Percentiles rank a stretch among this genome's conserved stretches.
Evolutionary conservation across 495 filamentous ascomycete species (phyloP).

Genomic region (Letharia lupina): DNA sequence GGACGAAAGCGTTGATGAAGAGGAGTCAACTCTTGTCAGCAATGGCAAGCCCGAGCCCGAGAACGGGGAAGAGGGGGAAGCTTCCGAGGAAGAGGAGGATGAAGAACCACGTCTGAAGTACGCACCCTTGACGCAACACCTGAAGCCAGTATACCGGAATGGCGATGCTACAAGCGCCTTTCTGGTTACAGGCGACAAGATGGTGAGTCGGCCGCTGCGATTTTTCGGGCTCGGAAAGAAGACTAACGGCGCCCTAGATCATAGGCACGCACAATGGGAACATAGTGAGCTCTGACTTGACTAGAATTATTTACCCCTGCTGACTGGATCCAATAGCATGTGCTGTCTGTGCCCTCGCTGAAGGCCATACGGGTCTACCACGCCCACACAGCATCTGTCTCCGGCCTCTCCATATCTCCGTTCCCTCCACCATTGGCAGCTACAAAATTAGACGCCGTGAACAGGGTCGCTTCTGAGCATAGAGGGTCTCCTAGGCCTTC

Average conservation of each 20-base stretch:
- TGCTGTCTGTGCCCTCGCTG: conserved; percentile 72
- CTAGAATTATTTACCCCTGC: background rate
- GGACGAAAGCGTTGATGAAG: conserved; percentile 25
- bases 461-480: conserved; percentile 41
- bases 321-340: conserved; percentile 51
- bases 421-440: conserved; percentile 66
- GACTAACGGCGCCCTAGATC: conserved; percentile 48
- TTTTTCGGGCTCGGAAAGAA: background rate
- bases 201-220: conserved; percentile 48
- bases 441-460: conserved; percentile 44
- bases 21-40: conserved; percentile 18
- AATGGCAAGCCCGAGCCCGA: conserved; percentile 23
- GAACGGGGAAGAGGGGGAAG: conserved; percentile 44
- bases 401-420: conserved; percentile 82
- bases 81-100: conserved; percentile 76
- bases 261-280: conserved; percentile 95
- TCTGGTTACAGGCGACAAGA: conserved; percentile 87
- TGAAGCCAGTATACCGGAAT: conserved; percentile 79
- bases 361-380: conserved; percentile 74
- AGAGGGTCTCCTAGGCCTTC: conserved; percentile 34
- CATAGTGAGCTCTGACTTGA: conserved; percentile 56
- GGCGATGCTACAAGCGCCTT: conserved; percentile 90
- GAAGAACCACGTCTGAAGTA: conserved; percentile 97
- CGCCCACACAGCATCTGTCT: conserved; percentile 85
- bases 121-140: conserved; percentile 67